Base-by-base conservation (phyloP, 139 green algal genomes). In the Micromonas commoda region DNA sequence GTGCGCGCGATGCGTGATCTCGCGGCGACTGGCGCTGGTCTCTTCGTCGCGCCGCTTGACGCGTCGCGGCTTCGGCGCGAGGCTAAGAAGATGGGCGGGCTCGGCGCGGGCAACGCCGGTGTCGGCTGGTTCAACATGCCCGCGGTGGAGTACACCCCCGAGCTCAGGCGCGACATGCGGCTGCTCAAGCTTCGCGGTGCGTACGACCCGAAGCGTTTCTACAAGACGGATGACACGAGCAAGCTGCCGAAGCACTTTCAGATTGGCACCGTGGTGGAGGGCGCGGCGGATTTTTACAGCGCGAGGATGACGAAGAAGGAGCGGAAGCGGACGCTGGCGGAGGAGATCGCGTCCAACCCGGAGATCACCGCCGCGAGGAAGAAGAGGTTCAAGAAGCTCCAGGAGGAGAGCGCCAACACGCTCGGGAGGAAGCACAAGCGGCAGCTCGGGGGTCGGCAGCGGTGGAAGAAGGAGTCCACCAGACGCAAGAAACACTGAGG, bases 131-230 rank as follows among this genome's bases (percentile, higher is more conserved):
- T 84, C 68, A 72, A 88, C 34, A 78, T 93, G 73, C 86, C 86
- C 29, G 78, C 85, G 19, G 54, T 80, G n/a, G 61, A 85, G 68
- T 86, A 92, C 34, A 89, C 85, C 23, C 85, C 84, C 29, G 88
- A 92, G 20, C 76, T 91, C 35, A 92, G 91, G 82, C 79, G 81
- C 19, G 89, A 96, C 79, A 82, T 96, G 77, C 84, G 85, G 6
- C 81, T 94, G 80, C 82, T 96, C 66, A 83, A 88, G 78, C 83
- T 97, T 75, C 82, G 92, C 23, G 83, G 86, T 21, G 87, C 90
- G 0, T 88, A 91, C 45, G 92, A 97, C 80, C 88, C 92, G 63
- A 97, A 96, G 86, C 87, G 92, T 52, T 94, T 95, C 81, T 97
- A 97, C 87, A 92, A 91, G 80, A 65, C 60, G 19, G 34, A 64